These are phyloP conservation scores for Pythium diclinum DNA, from an alignment of 352 stramenopile species.

Conservation along the genomic window DNA sequence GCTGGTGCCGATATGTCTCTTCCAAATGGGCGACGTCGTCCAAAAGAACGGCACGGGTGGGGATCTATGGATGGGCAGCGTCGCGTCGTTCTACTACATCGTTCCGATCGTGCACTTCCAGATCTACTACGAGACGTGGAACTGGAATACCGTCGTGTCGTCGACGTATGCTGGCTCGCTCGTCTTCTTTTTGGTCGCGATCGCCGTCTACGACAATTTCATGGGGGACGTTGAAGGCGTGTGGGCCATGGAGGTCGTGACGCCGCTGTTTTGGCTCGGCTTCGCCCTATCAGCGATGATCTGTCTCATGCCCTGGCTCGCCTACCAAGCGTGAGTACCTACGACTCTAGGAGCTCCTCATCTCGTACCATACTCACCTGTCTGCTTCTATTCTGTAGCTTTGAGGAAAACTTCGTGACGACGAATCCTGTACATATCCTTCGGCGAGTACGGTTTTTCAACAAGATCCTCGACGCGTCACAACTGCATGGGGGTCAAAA, in stretches of 20 bases:
- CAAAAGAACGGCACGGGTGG: constrained; percentile 35
- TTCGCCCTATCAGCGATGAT: constrained; percentile 39
- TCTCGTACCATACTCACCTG: not conserved
- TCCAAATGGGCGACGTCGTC: constrained; percentile 52
- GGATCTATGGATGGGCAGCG: constrained; percentile 88
- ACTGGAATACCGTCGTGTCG: constrained; percentile 55
- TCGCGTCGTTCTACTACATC: constrained; percentile 92
- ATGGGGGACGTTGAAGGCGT: constrained; percentile 44
- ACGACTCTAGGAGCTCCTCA: not conserved
- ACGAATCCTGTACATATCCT: constrained; percentile 75
- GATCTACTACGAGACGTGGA: constrained; percentile 78
- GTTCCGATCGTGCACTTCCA: constrained; percentile 92
- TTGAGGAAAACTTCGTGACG: constrained; percentile 70
- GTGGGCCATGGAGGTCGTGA: constrained; percentile 33
- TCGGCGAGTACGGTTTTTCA: constrained; percentile 59
- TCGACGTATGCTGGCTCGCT: constrained; percentile 51
- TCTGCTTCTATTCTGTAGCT: constrained; percentile 31
- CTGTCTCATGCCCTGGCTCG: constrained; percentile 63
- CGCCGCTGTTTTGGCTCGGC: constrained; percentile 58
- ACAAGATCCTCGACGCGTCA: constrained; percentile 70
- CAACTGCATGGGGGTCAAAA: constrained; percentile 22
- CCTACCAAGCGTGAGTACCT: constrained; percentile 56
- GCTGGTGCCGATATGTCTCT: constrained; percentile 47
- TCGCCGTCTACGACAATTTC: constrained; percentile 58
- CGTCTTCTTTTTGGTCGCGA: constrained; percentile 41